Evolutionary conservation across 2,329 filamentous ascomycete species (phyloP), one percentile per base, ranked within the genome.

Genomic region (Parascedosporium putredinis): DNA sequence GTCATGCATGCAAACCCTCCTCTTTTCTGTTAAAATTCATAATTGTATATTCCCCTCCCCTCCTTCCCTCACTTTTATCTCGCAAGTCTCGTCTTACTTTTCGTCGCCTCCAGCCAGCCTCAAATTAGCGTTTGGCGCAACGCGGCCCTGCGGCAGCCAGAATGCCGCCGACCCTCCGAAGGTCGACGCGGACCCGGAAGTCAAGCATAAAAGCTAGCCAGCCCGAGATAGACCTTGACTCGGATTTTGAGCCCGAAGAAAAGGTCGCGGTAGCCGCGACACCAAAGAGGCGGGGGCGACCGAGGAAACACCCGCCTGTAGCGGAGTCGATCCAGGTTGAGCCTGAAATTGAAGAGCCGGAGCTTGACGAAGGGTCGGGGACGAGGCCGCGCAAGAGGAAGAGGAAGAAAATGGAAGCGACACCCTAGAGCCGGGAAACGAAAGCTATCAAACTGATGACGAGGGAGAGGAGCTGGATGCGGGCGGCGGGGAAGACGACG

Each of bases 401-500:
- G 38, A 16, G 23, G 54, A 44, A 42, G 52, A 51, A 12, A 23
- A n/a, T 6, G 40, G 12, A 44, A 20, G 23, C n/a, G 42, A 43
- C 12, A 10, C 5, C 14, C 14, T 12, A 3, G 40, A 43, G 40
- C 5, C 14, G 7, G 40, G 23, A 43, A 12, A 42, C 24, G 18
- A 9, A n/a, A 22, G 23, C 27, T 22, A 47, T 16, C 22, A 23
- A 16, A 29, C 45, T 14, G 49, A 51, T 10, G 44, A 43, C 45
- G 45, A 47, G 9, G 44, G 33, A 38, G 22, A 40, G 25, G 29
- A 24, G 5, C 29, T 22, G 2, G 27, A 29, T 14, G 57, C 52
- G 31, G 55, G 54, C 5, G 55, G 56, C 3, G 62, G 61, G n/a
- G 60, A 61, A 24, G 60, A 60, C 36, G 59, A 58, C 20, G 63